Conservation (phyloP, 2,329 filamentous ascomycete species). For the Torrubiellomyces zombiae region DNA sequence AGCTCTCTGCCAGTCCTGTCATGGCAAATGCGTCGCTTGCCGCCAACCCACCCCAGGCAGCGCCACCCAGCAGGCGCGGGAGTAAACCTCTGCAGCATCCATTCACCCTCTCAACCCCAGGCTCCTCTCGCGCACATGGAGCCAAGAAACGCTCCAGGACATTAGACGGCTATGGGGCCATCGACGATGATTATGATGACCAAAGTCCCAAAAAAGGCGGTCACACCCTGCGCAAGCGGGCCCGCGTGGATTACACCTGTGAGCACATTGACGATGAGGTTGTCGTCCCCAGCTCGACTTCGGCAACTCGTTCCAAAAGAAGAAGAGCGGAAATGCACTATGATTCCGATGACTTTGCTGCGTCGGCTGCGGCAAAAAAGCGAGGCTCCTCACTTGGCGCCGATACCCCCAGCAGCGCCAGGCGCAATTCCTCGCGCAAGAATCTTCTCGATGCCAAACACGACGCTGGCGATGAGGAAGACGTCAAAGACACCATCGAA, state of each 20-base stretch:
- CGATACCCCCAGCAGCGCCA: constrained; percentile 18
- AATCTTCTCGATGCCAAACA: constrained; percentile 15
- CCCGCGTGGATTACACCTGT: constrained; percentile 39
- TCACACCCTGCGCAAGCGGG: constrained; percentile 39
- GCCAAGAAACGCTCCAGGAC: constrained; percentile 26
- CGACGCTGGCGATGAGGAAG: constrained; percentile 24
- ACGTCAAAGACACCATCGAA: constrained; percentile 41
- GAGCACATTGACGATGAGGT: constrained; percentile 34
- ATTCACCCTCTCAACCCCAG: constrained; percentile 20
- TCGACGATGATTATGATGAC: constrained; percentile 26
- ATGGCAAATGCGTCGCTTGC: constrained; percentile 14
- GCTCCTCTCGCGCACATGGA: constrained; percentile 12
- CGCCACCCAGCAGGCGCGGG: constrained; percentile 14
- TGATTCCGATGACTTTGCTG: constrained; percentile 16
- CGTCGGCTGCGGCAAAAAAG: constrained; percentile 15
- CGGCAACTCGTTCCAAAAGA: constrained; percentile 18
- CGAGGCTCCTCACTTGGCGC: constrained; percentile 19
- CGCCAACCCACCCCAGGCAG: constrained; percentile 13
- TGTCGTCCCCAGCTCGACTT: constrained; percentile 16
- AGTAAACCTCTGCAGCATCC: constrained; percentile 19
- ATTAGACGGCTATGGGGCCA: constrained; percentile 20
- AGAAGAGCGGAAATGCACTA: constrained; percentile 18
- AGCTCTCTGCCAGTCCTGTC: constrained; percentile 13
- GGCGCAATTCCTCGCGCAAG: constrained; percentile 24
- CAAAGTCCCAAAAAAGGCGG: constrained; percentile 38